A percentile compares a stretch with the other conserved stretches of the same genome.
Conservation (phyloP, 257 asterid genomes). For the Ballota nigra region DNA sequence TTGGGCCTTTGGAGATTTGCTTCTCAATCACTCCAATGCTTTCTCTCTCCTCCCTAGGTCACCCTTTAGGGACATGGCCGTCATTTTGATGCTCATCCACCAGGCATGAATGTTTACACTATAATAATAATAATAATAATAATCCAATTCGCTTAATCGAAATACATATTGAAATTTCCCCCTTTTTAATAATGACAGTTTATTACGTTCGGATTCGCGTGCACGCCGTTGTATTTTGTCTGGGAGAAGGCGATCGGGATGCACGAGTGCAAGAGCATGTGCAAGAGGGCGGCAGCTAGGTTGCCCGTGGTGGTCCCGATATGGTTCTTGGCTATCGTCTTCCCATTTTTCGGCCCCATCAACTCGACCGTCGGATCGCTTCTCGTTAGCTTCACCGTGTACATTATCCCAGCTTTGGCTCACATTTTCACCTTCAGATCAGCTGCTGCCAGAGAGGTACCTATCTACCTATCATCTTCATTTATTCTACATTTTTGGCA, state of each 20-base stretch:
- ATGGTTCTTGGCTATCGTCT: conserved; percentile 89
- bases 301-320: conserved; percentile 88
- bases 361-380: conserved; percentile 92
- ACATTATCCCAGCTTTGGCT: conserved; percentile 87
- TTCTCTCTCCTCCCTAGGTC: conserved; percentile 84
- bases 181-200: conserved; percentile 43
- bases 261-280: conserved; percentile 89
- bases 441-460: conserved; percentile 84
- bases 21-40: conserved; percentile 89
- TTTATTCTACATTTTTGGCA: neutral
- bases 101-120: conserved; percentile 44
- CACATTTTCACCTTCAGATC: conserved; percentile 77
- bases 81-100: conserved; percentile 88
- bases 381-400: conserved; percentile 89
- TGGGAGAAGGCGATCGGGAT: conserved; percentile 95
- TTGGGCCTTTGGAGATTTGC: conserved; percentile 94
- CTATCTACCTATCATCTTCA: neutral
- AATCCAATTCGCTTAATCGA: too few relatives aligned
- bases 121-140: too few relatives aligned
- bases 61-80: conserved; percentile 86
- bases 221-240: conserved; percentile 89
- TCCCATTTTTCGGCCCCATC: conserved; percentile 96
- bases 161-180: neutral
- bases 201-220: conserved; percentile 94
- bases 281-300: conserved; percentile 81